Evolutionary conservation across 371 early-diverging fungal species (phyloP), one percentile per base, ranked within the genome.

Genomic region (Mortierella sp.): DNA sequence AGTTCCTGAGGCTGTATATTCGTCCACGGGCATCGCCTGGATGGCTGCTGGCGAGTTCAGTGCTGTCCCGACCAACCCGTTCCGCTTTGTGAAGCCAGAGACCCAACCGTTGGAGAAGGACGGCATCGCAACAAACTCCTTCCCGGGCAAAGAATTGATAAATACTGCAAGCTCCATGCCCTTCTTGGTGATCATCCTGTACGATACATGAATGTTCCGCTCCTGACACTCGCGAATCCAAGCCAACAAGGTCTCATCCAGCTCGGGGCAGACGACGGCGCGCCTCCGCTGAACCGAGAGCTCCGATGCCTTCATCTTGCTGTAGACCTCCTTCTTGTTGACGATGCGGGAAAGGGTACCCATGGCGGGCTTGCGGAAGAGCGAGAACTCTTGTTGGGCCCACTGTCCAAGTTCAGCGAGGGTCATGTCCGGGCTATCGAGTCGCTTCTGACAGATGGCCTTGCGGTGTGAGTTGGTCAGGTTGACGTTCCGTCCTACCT

Each of bases 31-130:
- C 14, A 19, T 44, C 9, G 68, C 53, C 40, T 53, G 31, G 48
- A 50, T 31, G 37, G 61, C 55, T 0, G 73, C 73, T 9, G 72
- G 66, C 0, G 66, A 61, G 50, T 79, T 79, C 71, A 79, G 67
- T 10, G 39, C 37, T 14, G 66, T 16, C 6, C 79, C 79, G 14
- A 70, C 29, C 14, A 79, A 66, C 55, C 29, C 43, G 39, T 80
- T 71, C 31, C 80, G 68, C 41, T 80, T 76, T 31, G 80, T 80
- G 44, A 80, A 80, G 1, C 76, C 80, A 1, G 80, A 80, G 2
- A 80, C 80, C 80, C 80, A 80, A 7, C 80, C 80, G 39, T 80
- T 80, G 26, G 80, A 80, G 52, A 80, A 80, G 0, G 63, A 24
- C 0, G 80, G 80, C 40, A 76, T 50, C 40, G 76, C 67, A 13